A percentile compares a stretch with the other conserved stretches of the same genome.
Conservation (phyloP, 805 yeast genomes). For the Metschnikowia cubensis region DNA sequence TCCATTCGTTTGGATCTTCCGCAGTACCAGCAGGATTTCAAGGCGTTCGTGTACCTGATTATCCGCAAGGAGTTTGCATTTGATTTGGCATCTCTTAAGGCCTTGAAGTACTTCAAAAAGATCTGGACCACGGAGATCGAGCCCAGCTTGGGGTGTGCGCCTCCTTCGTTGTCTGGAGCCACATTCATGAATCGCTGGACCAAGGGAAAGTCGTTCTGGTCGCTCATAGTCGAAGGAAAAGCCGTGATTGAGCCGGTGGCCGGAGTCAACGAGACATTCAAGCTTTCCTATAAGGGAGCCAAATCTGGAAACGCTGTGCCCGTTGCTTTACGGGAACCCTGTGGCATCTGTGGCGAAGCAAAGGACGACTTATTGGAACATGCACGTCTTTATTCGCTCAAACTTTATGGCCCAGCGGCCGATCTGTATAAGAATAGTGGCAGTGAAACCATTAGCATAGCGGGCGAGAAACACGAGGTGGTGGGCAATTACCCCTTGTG, state of each 20-base stretch:
- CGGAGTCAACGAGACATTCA: slow-evolving; percentile 74
- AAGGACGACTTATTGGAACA: slow-evolving; percentile 69
- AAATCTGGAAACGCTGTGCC: slow-evolving; percentile 37
- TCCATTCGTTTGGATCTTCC: slow-evolving; percentile 44
- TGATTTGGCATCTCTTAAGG: slow-evolving; percentile 42
- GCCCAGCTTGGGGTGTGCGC: slow-evolving; percentile 22
- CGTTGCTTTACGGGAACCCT: slow-evolving; percentile 69
- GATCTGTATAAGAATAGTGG: slow-evolving; percentile 10
- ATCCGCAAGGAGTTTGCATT: slow-evolving; percentile 32
- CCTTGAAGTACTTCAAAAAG: slow-evolving; percentile 57
- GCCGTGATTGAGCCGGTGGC: slow-evolving; percentile 83
- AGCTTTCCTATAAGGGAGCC: slow-evolving; percentile 32
- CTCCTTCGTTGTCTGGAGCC: slow-evolving; percentile 46
- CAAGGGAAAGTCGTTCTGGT: slow-evolving; percentile 50
- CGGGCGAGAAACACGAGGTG: slow-evolving; percentile 24
- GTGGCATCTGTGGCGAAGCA: slow-evolving; percentile 81
- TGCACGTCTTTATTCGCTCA: slow-evolving; percentile 70
- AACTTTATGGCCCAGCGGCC: slow-evolving; percentile 34
- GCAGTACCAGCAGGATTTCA: slow-evolving; percentile 42
- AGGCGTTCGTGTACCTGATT: slow-evolving; percentile 33
- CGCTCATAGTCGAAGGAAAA: slow-evolving; percentile 70
- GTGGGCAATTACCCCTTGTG: slow-evolving; percentile 64
- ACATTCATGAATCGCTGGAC: slow-evolving; percentile 38
- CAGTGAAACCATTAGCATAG: slow-evolving; percentile 13
- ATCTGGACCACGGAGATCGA: slow-evolving; percentile 77